A percentile compares a stretch with the other conserved stretches of the same genome.
These are phyloP conservation scores for Leccinum imitatum DNA, from an alignment of 768 basidiomycete species.

Conservation along the genomic window DNA sequence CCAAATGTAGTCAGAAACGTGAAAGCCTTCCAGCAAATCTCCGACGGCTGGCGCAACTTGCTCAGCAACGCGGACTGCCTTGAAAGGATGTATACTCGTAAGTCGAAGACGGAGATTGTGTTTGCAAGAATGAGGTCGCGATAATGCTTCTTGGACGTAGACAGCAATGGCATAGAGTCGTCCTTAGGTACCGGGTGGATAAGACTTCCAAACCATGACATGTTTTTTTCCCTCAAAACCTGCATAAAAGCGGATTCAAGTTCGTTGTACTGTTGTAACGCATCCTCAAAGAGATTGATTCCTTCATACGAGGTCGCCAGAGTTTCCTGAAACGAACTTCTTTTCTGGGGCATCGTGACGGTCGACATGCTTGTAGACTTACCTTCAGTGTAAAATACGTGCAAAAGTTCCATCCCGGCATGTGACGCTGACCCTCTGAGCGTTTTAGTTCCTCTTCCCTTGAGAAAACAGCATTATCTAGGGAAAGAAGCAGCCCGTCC, in stretches of 20 bases:
- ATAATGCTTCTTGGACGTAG: conserved; percentile 78
- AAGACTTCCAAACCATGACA: conserved; percentile 90
- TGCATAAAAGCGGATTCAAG: conserved; percentile 82
- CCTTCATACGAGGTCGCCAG: conserved; percentile 90
- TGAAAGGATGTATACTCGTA: conserved; percentile 86
- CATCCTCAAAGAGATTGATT: conserved; percentile 87
- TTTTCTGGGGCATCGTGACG: background rate
- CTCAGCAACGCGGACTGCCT: conserved; percentile 79
- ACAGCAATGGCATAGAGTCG: conserved; percentile 81
- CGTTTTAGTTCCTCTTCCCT: conserved; percentile 90
- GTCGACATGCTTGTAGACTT: conserved; percentile 16
- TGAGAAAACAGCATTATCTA: conserved; percentile 73
- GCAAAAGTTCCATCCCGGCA: conserved; percentile 99
- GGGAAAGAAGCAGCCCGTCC: conserved; percentile 82
- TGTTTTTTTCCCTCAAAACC: conserved; percentile 71
- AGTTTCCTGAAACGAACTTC: conserved; percentile 67
- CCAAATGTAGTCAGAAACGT: conserved; percentile 80
- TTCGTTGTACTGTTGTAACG: conserved; percentile 85
- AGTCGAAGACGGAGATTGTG: conserved; percentile 91
- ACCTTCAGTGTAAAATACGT: conserved; percentile 97
- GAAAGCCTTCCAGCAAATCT: conserved; percentile 68
- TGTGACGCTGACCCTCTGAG: conserved; percentile 83
- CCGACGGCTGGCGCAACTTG: conserved; percentile 62
- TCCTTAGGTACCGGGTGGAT: conserved; percentile 70
- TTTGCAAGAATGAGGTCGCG: conserved; percentile 87